Percentiles rank a stretch among this genome's conserved stretches.
Evolutionary conservation across 306 rosid species (phyloP).

Genomic region (Vachellia pachyceras): DNA sequence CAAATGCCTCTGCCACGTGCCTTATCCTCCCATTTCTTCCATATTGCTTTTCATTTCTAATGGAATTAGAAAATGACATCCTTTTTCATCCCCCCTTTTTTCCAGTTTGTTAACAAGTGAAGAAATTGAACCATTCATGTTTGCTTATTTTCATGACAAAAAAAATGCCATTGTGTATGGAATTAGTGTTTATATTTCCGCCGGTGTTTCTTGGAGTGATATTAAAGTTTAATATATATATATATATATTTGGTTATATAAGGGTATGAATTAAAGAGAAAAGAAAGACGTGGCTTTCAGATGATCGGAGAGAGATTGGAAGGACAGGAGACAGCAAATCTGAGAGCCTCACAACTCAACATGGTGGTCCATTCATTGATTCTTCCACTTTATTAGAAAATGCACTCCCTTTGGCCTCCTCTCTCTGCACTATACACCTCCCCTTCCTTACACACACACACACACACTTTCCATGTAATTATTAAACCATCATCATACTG

Average conservation of each 20-base stretch:
- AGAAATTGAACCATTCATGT: neutral
- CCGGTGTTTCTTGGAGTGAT: neutral
- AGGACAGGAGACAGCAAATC: neutral
- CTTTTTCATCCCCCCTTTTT: neutral
- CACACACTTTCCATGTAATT: neutral
- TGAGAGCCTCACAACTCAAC: neutral
- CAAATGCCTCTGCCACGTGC: neutral
- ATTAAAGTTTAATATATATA: too few relatives aligned
- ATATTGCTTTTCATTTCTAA: neutral
- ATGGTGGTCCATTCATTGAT: conserved; percentile 5
- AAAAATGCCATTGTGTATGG: neutral
- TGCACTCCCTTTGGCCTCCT: neutral
- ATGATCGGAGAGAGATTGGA: neutral
- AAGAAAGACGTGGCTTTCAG: neutral
- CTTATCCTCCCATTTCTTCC: neutral
- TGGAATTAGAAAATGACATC: neutral
- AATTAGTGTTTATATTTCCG: neutral
- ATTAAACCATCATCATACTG: neutral
- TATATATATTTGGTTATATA: too few relatives aligned
- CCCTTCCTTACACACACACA: too few relatives aligned
- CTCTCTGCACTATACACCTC: neutral
- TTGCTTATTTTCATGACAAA: neutral
- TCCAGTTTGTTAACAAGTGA: too few relatives aligned
- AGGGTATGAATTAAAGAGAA: neutral
- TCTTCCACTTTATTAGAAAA: conserved; percentile 4